Conservation (phyloP, 257 asterid species). For the Mentha longifolia region DNA sequence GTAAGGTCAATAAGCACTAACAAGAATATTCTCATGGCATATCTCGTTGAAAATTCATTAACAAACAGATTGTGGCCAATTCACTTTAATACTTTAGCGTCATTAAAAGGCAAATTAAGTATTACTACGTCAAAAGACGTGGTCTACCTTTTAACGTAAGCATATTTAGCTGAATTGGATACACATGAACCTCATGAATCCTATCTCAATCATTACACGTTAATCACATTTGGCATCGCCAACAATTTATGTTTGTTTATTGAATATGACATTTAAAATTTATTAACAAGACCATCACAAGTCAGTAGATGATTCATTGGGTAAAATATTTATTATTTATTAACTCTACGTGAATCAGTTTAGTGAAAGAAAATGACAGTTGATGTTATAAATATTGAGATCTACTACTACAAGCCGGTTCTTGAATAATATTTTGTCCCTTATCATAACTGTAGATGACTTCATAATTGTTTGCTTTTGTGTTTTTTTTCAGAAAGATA, state of each 20-base stretch:
- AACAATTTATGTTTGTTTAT: neutral
- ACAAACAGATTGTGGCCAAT: constrained; percentile 3
- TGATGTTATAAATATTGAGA: neutral
- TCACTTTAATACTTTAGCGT: neutral
- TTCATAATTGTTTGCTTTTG: neutral
- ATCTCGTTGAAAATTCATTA: neutral
- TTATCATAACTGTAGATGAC: neutral
- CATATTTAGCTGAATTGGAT: neutral
- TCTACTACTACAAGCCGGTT: neutral
- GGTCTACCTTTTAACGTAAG: neutral
- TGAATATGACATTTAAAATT: neutral
- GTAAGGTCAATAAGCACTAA: constrained; percentile 1
- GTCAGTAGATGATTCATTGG: neutral
- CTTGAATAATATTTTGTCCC: neutral
- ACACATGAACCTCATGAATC: neutral
- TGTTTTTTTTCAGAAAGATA: neutral
- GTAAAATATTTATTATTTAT: neutral
- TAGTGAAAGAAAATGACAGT: neutral
- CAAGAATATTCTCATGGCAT: neutral
- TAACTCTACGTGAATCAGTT: neutral
- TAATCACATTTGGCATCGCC: neutral
- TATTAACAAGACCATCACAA: neutral
- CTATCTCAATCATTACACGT: neutral
- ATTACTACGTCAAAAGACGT: neutral
- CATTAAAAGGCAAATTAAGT: neutral